Conservation (phyloP, 129 eudicot genomes). For the Escallonia rubra region DNA sequence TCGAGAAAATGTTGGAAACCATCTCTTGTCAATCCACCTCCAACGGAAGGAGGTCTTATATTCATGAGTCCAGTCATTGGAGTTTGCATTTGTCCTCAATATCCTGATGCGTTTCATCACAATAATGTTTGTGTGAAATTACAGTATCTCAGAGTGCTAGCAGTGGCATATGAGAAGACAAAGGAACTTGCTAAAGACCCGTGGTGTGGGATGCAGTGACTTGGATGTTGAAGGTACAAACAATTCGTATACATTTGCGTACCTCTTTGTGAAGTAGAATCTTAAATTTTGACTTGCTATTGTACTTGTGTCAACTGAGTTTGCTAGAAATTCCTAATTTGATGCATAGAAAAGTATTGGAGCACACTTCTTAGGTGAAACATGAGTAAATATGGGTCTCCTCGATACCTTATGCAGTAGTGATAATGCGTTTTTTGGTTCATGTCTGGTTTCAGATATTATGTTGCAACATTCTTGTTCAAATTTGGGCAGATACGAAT, state of each 20-base stretch:
- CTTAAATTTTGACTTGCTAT: constrained; percentile 4
- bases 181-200: constrained; percentile 93
- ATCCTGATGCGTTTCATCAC: constrained; percentile 3
- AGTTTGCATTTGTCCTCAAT: constrained; percentile 10
- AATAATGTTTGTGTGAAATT: constrained; percentile 16
- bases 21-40: constrained; percentile 83
- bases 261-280: neutral
- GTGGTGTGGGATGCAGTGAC: constrained; percentile 94
- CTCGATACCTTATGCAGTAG: too few relatives aligned
- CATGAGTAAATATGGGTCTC: too few relatives aligned
- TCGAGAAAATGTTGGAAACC: constrained; percentile 88
- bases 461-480: too few relatives aligned
- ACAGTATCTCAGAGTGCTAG: constrained; percentile 95
- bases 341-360: too few relatives aligned
- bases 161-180: constrained; percentile 96
- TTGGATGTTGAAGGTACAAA: constrained; percentile 93
- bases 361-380: too few relatives aligned
- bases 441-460: too few relatives aligned
- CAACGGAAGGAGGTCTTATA: constrained; percentile 81
- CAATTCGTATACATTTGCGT: neutral
- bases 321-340: neutral
- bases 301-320: constrained; percentile 1
- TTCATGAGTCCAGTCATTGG: constrained; percentile 55
- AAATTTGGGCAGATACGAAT: too few relatives aligned
- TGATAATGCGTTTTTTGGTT: too few relatives aligned